These are phyloP conservation scores for Kodamaea kaohsiungensis DNA, from an alignment of 805 yeast genomes.

Conservation along the genomic window DNA sequence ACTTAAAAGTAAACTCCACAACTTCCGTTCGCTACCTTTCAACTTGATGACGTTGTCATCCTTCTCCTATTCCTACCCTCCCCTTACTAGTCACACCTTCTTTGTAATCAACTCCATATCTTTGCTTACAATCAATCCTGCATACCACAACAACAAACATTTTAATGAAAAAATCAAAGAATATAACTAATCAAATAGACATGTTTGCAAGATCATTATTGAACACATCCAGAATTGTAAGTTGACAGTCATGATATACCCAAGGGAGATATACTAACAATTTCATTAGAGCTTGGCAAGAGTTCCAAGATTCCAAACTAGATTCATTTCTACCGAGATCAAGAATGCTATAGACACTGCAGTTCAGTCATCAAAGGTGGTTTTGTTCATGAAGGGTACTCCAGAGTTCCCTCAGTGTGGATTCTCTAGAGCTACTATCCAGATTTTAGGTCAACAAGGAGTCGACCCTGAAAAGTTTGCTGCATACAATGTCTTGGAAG, in stretches of 20 bases:
- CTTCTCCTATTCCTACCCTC: background rate
- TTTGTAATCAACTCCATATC: background rate
- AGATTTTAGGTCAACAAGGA: constrained; percentile 91
- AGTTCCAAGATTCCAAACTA: constrained; percentile 12
- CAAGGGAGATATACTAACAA: constrained; percentile 2
- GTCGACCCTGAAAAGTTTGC: constrained; percentile 96
- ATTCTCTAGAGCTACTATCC: constrained; percentile 92
- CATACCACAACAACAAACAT: background rate
- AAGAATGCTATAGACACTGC: constrained; percentile 84
- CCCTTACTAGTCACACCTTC: too few species aligned
- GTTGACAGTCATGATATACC: constrained; percentile 3
- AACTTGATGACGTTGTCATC: too few species aligned
- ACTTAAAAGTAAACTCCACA: too few species aligned
- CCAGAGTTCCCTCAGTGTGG: constrained; percentile 99
- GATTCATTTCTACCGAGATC: constrained; percentile 76
- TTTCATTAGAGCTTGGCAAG: background rate
- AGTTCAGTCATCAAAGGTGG: constrained; percentile 87
- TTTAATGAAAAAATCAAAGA: background rate
- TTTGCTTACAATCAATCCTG: background rate
- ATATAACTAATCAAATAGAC: background rate
- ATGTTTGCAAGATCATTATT: constrained; percentile 15
- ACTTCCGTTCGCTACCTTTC: too few species aligned
- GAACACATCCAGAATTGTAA: constrained; percentile 14
- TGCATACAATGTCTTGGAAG: constrained; percentile 95
- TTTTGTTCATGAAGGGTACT: constrained; percentile 96